Conservation (phyloP, 805 yeast genomes). For the Starmerella geochares region DNA sequence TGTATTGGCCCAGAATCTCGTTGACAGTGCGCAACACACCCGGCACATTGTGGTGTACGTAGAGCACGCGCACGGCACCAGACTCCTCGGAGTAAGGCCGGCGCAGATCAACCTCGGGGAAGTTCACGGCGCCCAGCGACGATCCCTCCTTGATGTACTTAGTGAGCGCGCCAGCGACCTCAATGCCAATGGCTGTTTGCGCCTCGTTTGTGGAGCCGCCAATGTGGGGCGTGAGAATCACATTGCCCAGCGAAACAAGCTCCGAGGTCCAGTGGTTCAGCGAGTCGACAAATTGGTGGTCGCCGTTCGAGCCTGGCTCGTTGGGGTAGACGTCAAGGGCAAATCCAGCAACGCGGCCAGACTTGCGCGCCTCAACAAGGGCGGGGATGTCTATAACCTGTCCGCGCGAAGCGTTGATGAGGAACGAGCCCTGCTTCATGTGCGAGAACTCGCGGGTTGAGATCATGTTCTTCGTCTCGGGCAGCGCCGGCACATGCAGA, state of each 20-base stretch:
- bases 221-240: conserved; percentile 91
- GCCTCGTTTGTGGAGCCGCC: conserved; percentile 99
- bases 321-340: conserved; percentile 94
- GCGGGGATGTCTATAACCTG: conserved; percentile 96
- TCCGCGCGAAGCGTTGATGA: conserved; percentile 95
- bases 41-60: conserved; percentile 95
- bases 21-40: conserved; percentile 97
- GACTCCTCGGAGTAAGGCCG: conserved; percentile 79
- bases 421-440: conserved; percentile 92
- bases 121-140: conserved; percentile 90
- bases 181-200: conserved; percentile 93
- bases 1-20: conserved; percentile 86
- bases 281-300: conserved; percentile 56
- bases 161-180: conserved; percentile 75
- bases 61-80: conserved; percentile 76
- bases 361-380: conserved; percentile 76
- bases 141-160: conserved; percentile 94
- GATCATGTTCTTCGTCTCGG: conserved; percentile 84
- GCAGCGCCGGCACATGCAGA: conserved; percentile 87
- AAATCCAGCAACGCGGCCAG: conserved; percentile 92
- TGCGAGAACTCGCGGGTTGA: conserved; percentile 85
- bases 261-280: conserved; percentile 80
- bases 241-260: conserved; percentile 69
- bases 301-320: conserved; percentile 96
- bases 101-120: conserved; percentile 95